phyloP scores from a whole-genome alignment of 2,329 filamentous ascomycete species.

The Nothomitra cinnamomea region DNA sequence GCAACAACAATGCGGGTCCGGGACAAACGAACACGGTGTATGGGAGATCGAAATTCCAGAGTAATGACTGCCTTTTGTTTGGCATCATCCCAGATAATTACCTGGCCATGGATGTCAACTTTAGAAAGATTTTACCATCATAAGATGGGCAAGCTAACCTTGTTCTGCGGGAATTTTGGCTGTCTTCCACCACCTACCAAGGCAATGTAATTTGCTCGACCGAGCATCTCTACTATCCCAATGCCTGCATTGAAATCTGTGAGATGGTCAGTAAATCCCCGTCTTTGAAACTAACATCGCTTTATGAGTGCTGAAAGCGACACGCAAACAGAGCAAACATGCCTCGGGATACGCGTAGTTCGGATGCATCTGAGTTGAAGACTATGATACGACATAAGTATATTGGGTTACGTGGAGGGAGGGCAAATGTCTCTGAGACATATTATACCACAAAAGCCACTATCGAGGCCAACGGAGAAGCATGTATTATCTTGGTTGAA shows the following conservation, averaged over 20 bases:
- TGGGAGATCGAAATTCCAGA: conserved; percentile 61
- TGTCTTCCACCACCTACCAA: conserved; percentile 75
- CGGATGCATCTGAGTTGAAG: conserved; percentile 54
- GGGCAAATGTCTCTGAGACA: neutral
- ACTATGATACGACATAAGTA: conserved; percentile 30
- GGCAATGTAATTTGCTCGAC: conserved; percentile 70
- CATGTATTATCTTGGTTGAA: conserved; percentile 77
- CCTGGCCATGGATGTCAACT: conserved; percentile 23
- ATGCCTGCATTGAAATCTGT: conserved; percentile 67
- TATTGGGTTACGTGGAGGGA: neutral
- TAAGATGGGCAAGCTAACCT: conserved; percentile 31
- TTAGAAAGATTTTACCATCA: neutral
- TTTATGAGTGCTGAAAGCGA: neutral
- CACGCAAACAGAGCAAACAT: conserved; percentile 10
- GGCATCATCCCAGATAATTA: conserved; percentile 83
- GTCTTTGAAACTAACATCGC: neutral
- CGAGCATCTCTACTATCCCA: conserved; percentile 72
- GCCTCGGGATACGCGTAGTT: conserved; percentile 48
- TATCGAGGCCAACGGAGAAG: conserved; percentile 75
- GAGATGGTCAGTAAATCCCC: conserved; percentile 8
- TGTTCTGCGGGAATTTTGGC: conserved; percentile 76
- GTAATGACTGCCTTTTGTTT: conserved; percentile 59
- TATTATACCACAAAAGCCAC: conserved; percentile 62
- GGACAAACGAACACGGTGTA: conserved; percentile 64
- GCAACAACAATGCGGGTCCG: conserved; percentile 63